Percentiles rank a stretch among this genome's conserved stretches.
phyloP scores from a whole-genome alignment of 2,329 filamentous ascomycete genomes.

The Aspergillus sp. region DNA sequence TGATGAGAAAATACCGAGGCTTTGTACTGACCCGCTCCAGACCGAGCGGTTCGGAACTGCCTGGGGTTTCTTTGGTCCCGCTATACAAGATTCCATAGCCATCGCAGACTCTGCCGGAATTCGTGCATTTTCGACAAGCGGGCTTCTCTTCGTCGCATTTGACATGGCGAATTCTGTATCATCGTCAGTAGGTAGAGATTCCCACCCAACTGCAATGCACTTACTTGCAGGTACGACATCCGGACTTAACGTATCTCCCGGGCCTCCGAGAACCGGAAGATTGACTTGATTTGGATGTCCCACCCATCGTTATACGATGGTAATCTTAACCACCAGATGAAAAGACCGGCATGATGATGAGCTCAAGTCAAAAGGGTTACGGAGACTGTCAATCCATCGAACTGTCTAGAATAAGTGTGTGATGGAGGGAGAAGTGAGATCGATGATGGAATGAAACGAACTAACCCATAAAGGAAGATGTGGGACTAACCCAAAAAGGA shows the following conservation, averaged over 20 bases:
- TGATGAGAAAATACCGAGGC: not conserved
- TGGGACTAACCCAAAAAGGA: not conserved
- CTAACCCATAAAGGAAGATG: too few species aligned
- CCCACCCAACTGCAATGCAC: not conserved
- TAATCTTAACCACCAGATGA: not conserved
- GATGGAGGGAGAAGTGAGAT: too few species aligned
- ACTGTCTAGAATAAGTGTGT: too few species aligned
- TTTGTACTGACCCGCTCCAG: not conserved
- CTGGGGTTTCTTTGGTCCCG: slow-evolving; percentile 9
- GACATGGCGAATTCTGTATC: not conserved
- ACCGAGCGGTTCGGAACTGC: not conserved
- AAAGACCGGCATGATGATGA: not conserved
- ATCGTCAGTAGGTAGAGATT: not conserved
- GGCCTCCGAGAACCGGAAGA: not conserved
- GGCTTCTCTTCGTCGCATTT: not conserved
- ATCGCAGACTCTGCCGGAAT: slow-evolving; percentile 16
- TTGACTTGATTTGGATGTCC: not conserved
- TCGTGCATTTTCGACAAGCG: not conserved
- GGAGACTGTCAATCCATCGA: too few species aligned
- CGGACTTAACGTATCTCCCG: not conserved
- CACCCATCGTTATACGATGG: not conserved
- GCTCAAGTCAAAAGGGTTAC: too few species aligned
- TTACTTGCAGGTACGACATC: not conserved
- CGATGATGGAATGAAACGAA: too few species aligned
- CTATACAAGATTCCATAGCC: slow-evolving; percentile 47